Conservation (phyloP, 1,284 basidiomycete species). For the Puccinia novopanici region DNA sequence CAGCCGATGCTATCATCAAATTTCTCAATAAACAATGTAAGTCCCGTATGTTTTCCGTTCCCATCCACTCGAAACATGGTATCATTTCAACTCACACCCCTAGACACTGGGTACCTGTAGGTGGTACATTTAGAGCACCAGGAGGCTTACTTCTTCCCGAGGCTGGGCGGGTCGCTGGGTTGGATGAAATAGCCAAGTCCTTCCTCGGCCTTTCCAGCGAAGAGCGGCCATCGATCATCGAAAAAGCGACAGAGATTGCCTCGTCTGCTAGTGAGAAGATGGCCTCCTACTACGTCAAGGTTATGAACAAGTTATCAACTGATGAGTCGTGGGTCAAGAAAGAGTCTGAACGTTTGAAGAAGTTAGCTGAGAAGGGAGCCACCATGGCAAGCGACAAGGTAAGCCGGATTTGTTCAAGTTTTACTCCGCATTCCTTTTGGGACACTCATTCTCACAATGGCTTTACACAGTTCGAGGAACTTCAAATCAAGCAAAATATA, state of each 20-base stretch:
- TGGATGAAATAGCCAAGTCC: slow-evolving; percentile 30
- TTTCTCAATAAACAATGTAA: slow-evolving; percentile 48
- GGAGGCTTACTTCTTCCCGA: slow-evolving; percentile 44
- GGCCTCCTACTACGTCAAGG: slow-evolving; percentile 48
- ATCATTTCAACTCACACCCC: neutral
- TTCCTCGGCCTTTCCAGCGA: slow-evolving; percentile 40
- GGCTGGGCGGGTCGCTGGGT: slow-evolving; percentile 36
- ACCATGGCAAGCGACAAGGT: slow-evolving; percentile 42
- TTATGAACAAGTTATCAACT: slow-evolving; percentile 31
- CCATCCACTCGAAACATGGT: neutral
- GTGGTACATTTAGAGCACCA: slow-evolving; percentile 31
- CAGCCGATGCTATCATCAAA: slow-evolving; percentile 35
- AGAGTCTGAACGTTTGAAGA: slow-evolving; percentile 42
- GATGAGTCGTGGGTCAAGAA: slow-evolving; percentile 39
- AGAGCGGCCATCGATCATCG: slow-evolving; percentile 13
- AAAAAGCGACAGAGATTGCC: slow-evolving; percentile 31
- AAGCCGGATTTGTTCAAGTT: neutral
- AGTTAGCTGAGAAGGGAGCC: slow-evolving; percentile 40
- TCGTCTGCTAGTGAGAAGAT: slow-evolving; percentile 22
- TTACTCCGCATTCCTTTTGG: neutral
- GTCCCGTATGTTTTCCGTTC: neutral
- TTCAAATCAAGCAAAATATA: slow-evolving; percentile 50
- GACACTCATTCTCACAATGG: neutral
- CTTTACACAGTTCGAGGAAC: slow-evolving; percentile 38
- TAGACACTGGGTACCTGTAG: neutral